Base-by-base conservation (phyloP, 2,329 filamentous ascomycete species). In the Alternaria atra region DNA sequence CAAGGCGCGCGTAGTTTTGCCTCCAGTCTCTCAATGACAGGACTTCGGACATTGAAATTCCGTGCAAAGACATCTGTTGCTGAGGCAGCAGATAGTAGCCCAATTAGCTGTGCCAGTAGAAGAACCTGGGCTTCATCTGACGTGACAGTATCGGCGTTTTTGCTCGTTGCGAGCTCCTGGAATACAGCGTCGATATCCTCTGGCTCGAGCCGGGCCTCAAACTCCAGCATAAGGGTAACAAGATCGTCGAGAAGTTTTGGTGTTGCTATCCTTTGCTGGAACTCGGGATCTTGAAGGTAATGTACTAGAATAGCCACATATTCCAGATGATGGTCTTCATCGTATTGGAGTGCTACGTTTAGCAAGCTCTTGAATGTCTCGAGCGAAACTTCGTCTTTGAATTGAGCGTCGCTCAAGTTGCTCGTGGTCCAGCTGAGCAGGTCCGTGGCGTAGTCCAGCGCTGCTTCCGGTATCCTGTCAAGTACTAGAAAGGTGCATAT, bases 281-380 rank as follows among this genome's bases (percentile, higher is more conserved):
- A 75, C 12, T 73, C 73, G 3, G 68, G 63, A 37, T 78, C 75
- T 55, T 78, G 75, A 3, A 79, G 65, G 52, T 79, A 78, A 52
- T 77, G 73, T 10, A 72, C 68, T 20, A 74, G 58, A 6, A 78
- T 73, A 1, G 76, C 69, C 17, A 77, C 54, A 32, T 74, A 76
- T 17, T 77, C 74, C 4, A 72, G 63, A 39, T 73, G 73, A n/a
- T 76, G 70, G n/a, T 79, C 76, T 64, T 75, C 73, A 32, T 77
- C 72, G 47, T 72, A 72, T 23, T 69, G 54, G n/a, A 73, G 56
- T 7, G 72, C 59, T 6, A 73, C 63, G 32, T 71, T 64, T 17
- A 79, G 54, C 37, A 79, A 60, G 47, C 70, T 63, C 15, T 67
- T 58, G 54, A 78, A 76, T 5, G 70, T 71, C 46, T 66, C 56